Evolutionary conservation across 768 basidiomycete genomes (phyloP), one percentile per base, ranked within the genome.

Genomic region (Panaeolus papilionaceus): DNA sequence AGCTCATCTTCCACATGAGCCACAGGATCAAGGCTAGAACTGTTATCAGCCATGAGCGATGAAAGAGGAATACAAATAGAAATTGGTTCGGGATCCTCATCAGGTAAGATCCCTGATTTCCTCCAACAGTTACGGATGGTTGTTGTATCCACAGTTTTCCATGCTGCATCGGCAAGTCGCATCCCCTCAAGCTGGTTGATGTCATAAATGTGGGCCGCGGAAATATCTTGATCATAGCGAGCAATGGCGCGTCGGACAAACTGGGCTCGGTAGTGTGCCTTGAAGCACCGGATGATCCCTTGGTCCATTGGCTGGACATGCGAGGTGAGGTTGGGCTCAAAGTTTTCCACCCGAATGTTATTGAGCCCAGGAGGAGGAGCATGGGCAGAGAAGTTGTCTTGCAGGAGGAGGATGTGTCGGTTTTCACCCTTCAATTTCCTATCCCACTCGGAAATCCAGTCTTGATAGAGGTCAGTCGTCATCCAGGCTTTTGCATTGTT

Each of bases 401-500:
- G n/a, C n/a, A n/a, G n/a, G n/a, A n/a, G n/a, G n/a, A n/a, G n/a
- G n/a, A n/a, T n/a, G n/a, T n/a, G n/a, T n/a, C n/a, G n/a, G n/a
- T n/a, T n/a, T n/a, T n/a, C n/a, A n/a, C n/a, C n/a, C n/a, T n/a
- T n/a, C n/a, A n/a, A n/a, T n/a, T n/a, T n/a, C n/a, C n/a, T n/a
- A n/a, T n/a, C n/a, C n/a, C n/a, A n/a, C n/a, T n/a, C n/a, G n/a
- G n/a, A n/a, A n/a, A n/a, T n/a, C n/a, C n/a, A n/a, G n/a, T n/a
- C n/a, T n/a, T n/a, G n/a, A n/a, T n/a, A n/a, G n/a, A n/a, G n/a
- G n/a, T n/a, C n/a, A n/a, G n/a, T n/a, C n/a, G n/a, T n/a, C 80
- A 82, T 83, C 80, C 79, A 82, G 2, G 79, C 78, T 63, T 78
- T 83, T 26, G 69, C 70, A 70, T 81, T 83, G 71, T 76, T 78